A percentile compares a stretch with the other conserved stretches of the same genome.
These are phyloP conservation scores for Viola odorata DNA, from an alignment of 345 rosid species.

Conservation along the genomic window DNA sequence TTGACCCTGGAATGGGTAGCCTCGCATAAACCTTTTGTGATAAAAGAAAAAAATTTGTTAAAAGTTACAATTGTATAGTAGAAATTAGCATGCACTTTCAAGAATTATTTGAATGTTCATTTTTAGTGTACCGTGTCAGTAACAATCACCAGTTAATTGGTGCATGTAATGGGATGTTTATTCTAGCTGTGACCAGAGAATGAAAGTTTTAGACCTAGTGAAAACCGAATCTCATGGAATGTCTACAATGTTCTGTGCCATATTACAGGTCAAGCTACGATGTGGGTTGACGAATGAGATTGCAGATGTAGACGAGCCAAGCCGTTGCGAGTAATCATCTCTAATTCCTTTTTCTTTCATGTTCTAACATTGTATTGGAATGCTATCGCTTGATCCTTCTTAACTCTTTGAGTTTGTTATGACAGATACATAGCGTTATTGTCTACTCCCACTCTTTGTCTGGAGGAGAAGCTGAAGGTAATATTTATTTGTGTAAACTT, in stretches of 20 bases:
- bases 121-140: too few relatives aligned
- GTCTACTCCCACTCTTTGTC: constrained; percentile 70
- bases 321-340: constrained; percentile 88
- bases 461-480: constrained; percentile 74
- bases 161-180: too few relatives aligned
- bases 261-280: constrained; percentile 65
- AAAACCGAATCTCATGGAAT: background rate
- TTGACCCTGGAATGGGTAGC: too few relatives aligned
- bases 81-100: too few relatives aligned
- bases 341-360: background rate
- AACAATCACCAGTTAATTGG: too few relatives aligned
- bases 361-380: background rate
- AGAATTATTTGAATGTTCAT: too few relatives aligned
- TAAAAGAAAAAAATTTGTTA: too few relatives aligned
- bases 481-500: background rate
- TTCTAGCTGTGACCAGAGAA: background rate
- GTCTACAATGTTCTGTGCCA: background rate
- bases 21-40: background rate
- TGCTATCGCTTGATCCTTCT: constrained; percentile 1
- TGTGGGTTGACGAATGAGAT: constrained; percentile 85
- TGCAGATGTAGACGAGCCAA: constrained; percentile 84
- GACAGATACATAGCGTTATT: constrained; percentile 65
- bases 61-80: too few relatives aligned
- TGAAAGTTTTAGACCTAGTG: background rate
- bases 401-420: constrained; percentile 12